Conservation (phyloP, 768 basidiomycete species). For the Chalciporus chontae region DNA sequence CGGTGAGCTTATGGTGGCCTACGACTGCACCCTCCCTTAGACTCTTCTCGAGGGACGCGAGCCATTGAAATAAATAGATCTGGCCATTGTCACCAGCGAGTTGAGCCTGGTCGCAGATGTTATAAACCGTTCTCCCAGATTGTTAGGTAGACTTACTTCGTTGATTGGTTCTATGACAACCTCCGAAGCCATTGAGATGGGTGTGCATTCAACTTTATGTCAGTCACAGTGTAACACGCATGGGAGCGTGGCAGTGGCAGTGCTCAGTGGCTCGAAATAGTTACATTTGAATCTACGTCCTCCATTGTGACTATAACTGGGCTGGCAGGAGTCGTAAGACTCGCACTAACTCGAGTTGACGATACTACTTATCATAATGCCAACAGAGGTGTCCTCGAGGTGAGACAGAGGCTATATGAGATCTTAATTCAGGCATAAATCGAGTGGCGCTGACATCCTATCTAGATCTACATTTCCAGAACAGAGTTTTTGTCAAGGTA, state of each 20-base stretch:
- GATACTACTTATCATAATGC: too few relatives aligned
- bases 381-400: too few relatives aligned
- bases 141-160: conserved; percentile 24
- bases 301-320: too few relatives aligned
- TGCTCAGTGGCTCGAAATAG: background rate
- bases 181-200: conserved; percentile 25
- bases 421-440: too few relatives aligned
- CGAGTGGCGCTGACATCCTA: too few relatives aligned
- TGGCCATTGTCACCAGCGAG: conserved; percentile 73
- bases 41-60: conserved; percentile 60
- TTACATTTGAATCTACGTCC: too few relatives aligned
- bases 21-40: conserved; percentile 52
- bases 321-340: too few relatives aligned
- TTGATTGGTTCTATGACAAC: conserved; percentile 27
- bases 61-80: conserved; percentile 83
- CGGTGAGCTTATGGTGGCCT: conserved; percentile 23
- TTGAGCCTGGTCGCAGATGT: conserved; percentile 47
- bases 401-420: too few relatives aligned
- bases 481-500: background rate
- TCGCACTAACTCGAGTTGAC: too few relatives aligned
- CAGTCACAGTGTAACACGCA: background rate
- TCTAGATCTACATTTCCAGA: background rate
- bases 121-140: background rate
- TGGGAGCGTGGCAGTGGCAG: background rate
- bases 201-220: background rate